Evolutionary conservation across 768 basidiomycete genomes (phyloP).

Genomic region (Kwoniella mangroviensis): DNA sequence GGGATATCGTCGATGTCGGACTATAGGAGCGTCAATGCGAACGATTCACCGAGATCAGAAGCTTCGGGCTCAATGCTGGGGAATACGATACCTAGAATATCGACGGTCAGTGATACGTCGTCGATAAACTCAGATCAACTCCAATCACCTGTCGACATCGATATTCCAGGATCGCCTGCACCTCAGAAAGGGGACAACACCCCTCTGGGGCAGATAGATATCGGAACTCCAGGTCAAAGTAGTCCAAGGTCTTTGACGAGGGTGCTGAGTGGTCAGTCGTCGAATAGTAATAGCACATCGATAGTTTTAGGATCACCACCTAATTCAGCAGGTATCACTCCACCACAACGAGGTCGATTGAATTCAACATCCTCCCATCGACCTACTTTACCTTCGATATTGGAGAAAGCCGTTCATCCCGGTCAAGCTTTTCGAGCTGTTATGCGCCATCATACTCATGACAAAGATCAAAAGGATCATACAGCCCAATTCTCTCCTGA

Average conservation of each 20-base stretch:
- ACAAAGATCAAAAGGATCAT: constrained; percentile 17
- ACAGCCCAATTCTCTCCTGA: constrained; percentile 11
- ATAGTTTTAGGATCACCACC: constrained; percentile 19
- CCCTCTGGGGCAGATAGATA: background rate
- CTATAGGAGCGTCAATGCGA: background rate
- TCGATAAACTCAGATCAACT: constrained; percentile 16
- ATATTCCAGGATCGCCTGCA: constrained; percentile 7
- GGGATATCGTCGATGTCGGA: background rate
- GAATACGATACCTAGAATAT: constrained; percentile 12
- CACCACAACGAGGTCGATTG: constrained; percentile 20
- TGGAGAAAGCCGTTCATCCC: constrained; percentile 60
- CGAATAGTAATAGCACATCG: constrained; percentile 16
- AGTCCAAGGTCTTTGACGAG: constrained; percentile 1
- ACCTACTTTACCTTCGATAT: constrained; percentile 59
- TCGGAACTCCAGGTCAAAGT: background rate
- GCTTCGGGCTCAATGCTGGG: constrained; percentile 1
- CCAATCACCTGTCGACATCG: constrained; percentile 19
- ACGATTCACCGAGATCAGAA: constrained; percentile 14
- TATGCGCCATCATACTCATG: constrained; percentile 31
- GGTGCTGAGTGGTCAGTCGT: constrained; percentile 13
- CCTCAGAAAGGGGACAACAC: constrained; percentile 16
- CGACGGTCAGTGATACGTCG: constrained; percentile 14
- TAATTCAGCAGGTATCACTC: constrained; percentile 1
- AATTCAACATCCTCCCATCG: constrained; percentile 46
- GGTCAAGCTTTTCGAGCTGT: constrained; percentile 51